These are phyloP conservation scores for Suhomyces ambrosiae DNA, from an alignment of 1,139 yeast genomes.

Conservation along the genomic window DNA sequence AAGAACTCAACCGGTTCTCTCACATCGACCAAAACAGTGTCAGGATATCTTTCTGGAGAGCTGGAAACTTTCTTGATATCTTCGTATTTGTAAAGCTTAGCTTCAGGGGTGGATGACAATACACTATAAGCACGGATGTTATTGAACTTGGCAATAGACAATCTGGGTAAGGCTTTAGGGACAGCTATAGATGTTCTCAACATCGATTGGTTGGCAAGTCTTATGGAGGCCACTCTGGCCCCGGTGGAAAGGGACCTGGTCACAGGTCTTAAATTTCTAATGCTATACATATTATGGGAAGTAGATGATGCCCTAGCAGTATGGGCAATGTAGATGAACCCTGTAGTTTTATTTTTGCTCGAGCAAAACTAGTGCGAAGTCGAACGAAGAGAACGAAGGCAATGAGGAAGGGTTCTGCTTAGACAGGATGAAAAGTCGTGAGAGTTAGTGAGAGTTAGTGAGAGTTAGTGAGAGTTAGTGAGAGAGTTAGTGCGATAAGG, in stretches of 20 bases:
- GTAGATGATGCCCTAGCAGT: conserved; percentile 1
- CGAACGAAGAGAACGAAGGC: not conserved
- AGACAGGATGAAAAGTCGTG: too few relatives aligned
- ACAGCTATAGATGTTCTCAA: conserved; percentile 1
- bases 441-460: not conserved
- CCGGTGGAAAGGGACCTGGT: conserved; percentile 9
- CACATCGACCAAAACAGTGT: conserved; percentile 73
- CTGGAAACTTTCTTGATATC: conserved; percentile 53
- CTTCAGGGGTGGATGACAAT: conserved; percentile 34
- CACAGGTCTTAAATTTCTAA: conserved; percentile 9
- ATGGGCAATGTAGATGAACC: conserved; percentile 1
- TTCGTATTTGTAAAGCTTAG: conserved; percentile 58
- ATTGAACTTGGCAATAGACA: conserved; percentile 8
- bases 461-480: not conserved
- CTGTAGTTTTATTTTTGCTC: conserved; percentile 1
- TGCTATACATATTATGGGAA: too few relatives aligned
- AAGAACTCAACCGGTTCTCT: conserved; percentile 85
- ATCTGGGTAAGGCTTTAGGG: conserved; percentile 4
- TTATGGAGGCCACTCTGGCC: conserved; percentile 9
- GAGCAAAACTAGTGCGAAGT: not conserved
- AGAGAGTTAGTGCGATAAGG: too few relatives aligned
- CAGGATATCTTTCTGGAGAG: conserved; percentile 38
- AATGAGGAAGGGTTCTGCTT: too few relatives aligned
- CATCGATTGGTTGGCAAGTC: conserved; percentile 3
- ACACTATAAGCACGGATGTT: conserved; percentile 17